Base-by-base conservation (phyloP, 2,329 filamentous ascomycete species). In the Aspergillus sp. region DNA sequence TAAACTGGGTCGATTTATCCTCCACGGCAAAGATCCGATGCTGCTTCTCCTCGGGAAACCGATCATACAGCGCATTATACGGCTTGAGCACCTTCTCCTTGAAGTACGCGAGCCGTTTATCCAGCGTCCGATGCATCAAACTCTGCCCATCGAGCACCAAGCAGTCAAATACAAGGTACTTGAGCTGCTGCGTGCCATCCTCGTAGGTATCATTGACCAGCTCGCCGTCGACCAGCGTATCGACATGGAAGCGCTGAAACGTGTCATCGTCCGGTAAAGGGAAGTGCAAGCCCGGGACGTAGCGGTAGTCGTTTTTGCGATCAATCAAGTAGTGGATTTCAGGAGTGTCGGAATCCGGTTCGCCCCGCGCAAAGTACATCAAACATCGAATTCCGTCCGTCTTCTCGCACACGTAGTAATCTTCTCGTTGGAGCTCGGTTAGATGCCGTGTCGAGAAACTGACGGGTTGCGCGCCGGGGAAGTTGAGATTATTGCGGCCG, bases 361-460 rank as follows among this genome's bases (percentile, higher is more conserved):
- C 78, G 5, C 76, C 76, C 58, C 74, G 73, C 54, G 91, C 92
- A 66, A 95, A 87, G 81, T 96, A 98, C 65, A 99, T 86, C n/a
- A 99, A 85, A 75, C 96, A 97, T 64, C 95, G 88, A 64, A 98
- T 91, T 57, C 95, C 95, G 73, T 99, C 95, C 1, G 94, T 96
- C 81, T 99, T 99, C 78, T 99, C 95, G 82, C 94, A 97, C 65
- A 99, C 90, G 74, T 93, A 99, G 81, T 98, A 99, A 77, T 98
- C 95, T 72, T 90, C 83, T 60, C 84, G 83, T 63, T 89, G 87
- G 38, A 99, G 84, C 78, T 96, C 92, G n/a, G 87, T 80, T 8
- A 98, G 78, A 76, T 99, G 95, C 68, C 86, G 83, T 60, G 89
- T 84, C 57, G 90, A 84, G 74, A 99, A 99, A 71, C 91, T 96